Conservation (phyloP, 108 stramenopile species). For the Stephanodiscus triporus region DNA sequence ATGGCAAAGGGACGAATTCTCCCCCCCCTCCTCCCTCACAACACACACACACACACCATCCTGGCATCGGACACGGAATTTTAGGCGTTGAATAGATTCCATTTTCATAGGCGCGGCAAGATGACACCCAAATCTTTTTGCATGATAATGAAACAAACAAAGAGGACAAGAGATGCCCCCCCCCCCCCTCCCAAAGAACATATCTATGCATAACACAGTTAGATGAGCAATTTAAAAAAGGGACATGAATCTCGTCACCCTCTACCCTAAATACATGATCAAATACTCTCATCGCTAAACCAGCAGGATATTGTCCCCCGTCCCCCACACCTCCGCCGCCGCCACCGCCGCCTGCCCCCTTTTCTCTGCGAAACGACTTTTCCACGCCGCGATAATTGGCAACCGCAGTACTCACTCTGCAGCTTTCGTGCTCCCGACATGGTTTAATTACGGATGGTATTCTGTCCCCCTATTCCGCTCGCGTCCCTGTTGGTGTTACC, state of each 20-base stretch:
- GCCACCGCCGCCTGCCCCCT: neutral
- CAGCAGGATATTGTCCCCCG: too few relatives aligned
- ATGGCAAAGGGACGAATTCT: neutral
- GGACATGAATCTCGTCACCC: neutral
- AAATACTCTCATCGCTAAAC: too few relatives aligned
- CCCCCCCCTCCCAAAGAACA: neutral
- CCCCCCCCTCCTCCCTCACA: too few relatives aligned
- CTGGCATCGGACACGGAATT: neutral
- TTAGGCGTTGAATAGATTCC: neutral
- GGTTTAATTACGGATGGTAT: neutral
- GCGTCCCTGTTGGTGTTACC: neutral
- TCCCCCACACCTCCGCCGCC: neutral
- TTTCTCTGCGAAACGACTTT: neutral
- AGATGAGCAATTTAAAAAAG: neutral
- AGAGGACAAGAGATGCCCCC: neutral
- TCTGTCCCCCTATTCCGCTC: neutral
- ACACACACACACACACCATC: neutral
- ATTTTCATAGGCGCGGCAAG: neutral
- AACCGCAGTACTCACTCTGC: constrained; percentile 17
- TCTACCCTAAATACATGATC: neutral
- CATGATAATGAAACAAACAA: neutral
- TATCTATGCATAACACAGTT: neutral
- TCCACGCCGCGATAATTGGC: neutral
- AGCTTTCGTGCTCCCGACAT: constrained; percentile 23
- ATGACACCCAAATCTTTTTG: neutral